Evolutionary conservation across 2,329 filamentous ascomycete species (phyloP).

Genomic region (Alternaria triticimaculans): DNA sequence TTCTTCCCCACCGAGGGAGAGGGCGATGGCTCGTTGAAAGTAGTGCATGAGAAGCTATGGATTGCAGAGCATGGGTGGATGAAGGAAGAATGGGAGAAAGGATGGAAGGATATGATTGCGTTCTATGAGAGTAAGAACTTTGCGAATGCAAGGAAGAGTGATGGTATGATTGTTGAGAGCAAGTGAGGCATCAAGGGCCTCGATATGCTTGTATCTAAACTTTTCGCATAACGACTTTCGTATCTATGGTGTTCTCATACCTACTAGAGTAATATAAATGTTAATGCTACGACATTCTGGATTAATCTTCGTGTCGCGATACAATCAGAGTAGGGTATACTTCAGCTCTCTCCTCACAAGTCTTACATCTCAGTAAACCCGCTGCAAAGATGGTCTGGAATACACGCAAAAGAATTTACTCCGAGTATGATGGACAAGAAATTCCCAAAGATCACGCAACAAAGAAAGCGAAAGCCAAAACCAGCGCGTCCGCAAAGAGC

Average conservation of each 20-base stretch:
- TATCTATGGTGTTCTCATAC: neutral
- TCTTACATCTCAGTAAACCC: neutral
- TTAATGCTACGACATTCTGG: neutral
- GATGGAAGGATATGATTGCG: constrained; percentile 34
- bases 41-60: constrained; percentile 49
- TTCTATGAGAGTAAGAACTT: constrained; percentile 37
- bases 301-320: neutral
- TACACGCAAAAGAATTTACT: neutral
- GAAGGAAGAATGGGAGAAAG: constrained; percentile 32
- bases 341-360: neutral
- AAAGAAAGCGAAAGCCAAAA: neutral
- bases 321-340: neutral
- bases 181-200: neutral
- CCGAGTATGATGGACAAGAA: neutral
- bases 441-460: neutral
- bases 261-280: neutral
- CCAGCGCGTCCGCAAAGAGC: neutral
- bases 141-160: constrained; percentile 13
- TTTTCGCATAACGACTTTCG: neutral
- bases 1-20: constrained; percentile 32
- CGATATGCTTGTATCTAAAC: neutral
- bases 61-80: constrained; percentile 23
- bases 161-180: constrained; percentile 5
- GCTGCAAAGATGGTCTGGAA: neutral
- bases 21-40: constrained; percentile 34